Base-by-base conservation (phyloP, 345 rosid genomes). In the Salix dunnii region DNA sequence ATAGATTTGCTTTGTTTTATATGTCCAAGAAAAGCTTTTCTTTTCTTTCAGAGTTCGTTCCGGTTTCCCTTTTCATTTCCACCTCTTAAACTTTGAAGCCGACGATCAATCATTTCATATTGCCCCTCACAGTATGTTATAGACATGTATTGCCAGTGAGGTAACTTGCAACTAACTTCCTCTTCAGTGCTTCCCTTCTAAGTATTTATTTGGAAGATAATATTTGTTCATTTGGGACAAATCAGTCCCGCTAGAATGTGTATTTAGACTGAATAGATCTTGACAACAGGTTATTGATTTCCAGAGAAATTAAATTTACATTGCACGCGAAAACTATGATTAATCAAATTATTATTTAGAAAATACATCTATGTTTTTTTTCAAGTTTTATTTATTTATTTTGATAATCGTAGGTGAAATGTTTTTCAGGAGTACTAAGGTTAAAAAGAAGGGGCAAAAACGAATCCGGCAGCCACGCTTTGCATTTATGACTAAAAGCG, bases 401-500 rank as follows among this genome's bases (percentile, higher is more conserved):
- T 62, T 77, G 79, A 82, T 80, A 70, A 82, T 75, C 77, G 78
- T 58, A 70, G 81, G 79, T 77, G 77, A 73, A 73, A 82, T 81
- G n/a, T 79, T 79, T 83, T 82, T 84, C 72, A 94, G 98, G 88
- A 88, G 80, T 55, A 2, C 62, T 58, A 89, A 87, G 82, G 95
- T 60, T 42, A 89, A 76, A 80, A 94, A 90, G 89, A 90, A 89
- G 83, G 91, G 90, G 53, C 97, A 94, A 74, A 92, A 94, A 84
- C 81, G 97, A 78, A 87, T 92, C 31, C 78, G 94, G 75, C 97
- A 94, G 83, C 94, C 91, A 2, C 89, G 98, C 27, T 88, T 94
- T 49, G 97, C 97, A 68, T 94, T 94, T 84, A 83, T 94, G 97
- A 94, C 98, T 31, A 94, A 90, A 85, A 94, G 97, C 69, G 97